A percentile compares a stretch with the other conserved stretches of the same genome.
These are phyloP conservation scores for Ogataea angusta DNA, from an alignment of 805 yeast species.

Conservation along the genomic window DNA sequence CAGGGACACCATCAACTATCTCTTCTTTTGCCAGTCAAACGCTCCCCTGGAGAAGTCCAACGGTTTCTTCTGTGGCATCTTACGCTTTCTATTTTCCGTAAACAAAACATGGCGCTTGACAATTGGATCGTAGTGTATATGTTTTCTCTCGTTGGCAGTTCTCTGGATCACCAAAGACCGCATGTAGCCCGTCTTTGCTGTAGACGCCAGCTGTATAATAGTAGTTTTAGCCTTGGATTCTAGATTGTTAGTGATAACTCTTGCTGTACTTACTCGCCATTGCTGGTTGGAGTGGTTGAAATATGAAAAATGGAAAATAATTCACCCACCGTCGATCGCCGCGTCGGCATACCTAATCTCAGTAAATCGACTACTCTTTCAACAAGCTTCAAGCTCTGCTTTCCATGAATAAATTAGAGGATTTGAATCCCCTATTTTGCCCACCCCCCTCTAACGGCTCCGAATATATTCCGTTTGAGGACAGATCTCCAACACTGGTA, in stretches of 20 bases:
- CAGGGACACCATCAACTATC: constrained; percentile 3
- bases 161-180: constrained; percentile 80
- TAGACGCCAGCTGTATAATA: constrained; percentile 78
- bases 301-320: neutral
- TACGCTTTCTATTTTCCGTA: constrained; percentile 84
- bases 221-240: constrained; percentile 76
- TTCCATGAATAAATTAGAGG: constrained; percentile 19
- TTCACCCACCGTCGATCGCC: constrained; percentile 6
- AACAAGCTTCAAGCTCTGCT: too few species aligned
- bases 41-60: constrained; percentile 47
- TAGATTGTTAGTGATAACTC: constrained; percentile 12
- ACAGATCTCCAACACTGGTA: constrained; percentile 24
- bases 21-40: constrained; percentile 35
- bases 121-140: constrained; percentile 82
- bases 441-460: constrained; percentile 8
- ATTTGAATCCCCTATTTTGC: constrained; percentile 23
- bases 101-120: constrained; percentile 91
- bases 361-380: too few species aligned
- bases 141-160: constrained; percentile 72
- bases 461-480: constrained; percentile 13
- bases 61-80: constrained; percentile 50
- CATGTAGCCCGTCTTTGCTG: constrained; percentile 87
- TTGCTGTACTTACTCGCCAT: constrained; percentile 24
- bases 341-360: neutral
- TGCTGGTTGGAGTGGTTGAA: neutral